These are phyloP conservation scores for Acidomyces sp. DNA, from an alignment of 495 filamentous ascomycete species.

Conservation along the genomic window DNA sequence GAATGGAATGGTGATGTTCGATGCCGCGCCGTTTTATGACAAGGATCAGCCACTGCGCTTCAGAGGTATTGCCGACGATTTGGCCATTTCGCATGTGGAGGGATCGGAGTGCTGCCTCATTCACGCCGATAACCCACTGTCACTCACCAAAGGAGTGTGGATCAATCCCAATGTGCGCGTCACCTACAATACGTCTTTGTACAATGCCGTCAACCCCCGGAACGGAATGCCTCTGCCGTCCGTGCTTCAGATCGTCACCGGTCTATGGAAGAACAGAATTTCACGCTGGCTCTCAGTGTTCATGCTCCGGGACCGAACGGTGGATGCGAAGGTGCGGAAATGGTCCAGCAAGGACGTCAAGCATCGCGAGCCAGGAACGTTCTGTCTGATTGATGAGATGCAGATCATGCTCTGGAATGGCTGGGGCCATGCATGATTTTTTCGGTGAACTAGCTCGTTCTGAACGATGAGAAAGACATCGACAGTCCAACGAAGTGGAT, in stretches of 20 bases:
- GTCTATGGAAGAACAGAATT: slow-evolving; percentile 14
- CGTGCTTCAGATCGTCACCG: background rate
- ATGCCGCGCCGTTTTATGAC: slow-evolving; percentile 45
- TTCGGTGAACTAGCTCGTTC: too few relatives aligned
- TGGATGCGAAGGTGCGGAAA: background rate
- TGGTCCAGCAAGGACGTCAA: background rate
- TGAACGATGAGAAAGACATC: too few relatives aligned
- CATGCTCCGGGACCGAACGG: background rate
- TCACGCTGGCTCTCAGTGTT: slow-evolving; percentile 3
- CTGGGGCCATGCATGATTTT: slow-evolving; percentile 12
- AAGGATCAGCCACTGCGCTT: slow-evolving; percentile 8
- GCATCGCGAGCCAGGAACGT: slow-evolving; percentile 1
- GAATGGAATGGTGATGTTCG: slow-evolving; percentile 60
- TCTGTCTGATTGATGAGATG: slow-evolving; percentile 19
- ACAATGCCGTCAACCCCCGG: slow-evolving; percentile 3
- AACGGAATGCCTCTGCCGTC: slow-evolving; percentile 1
- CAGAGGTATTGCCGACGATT: slow-evolving; percentile 16
- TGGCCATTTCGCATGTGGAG: slow-evolving; percentile 18
- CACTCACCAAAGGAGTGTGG: slow-evolving; percentile 14
- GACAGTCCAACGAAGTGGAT: too few relatives aligned
- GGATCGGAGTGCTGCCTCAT: slow-evolving; percentile 24
- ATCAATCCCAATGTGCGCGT: slow-evolving; percentile 21
- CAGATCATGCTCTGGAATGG: slow-evolving; percentile 15
- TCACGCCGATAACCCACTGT: slow-evolving; percentile 21
- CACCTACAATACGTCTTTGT: slow-evolving; percentile 14